Conservation (phyloP, 495 filamentous ascomycete genomes). For the Clavariopsis aquatica region DNA sequence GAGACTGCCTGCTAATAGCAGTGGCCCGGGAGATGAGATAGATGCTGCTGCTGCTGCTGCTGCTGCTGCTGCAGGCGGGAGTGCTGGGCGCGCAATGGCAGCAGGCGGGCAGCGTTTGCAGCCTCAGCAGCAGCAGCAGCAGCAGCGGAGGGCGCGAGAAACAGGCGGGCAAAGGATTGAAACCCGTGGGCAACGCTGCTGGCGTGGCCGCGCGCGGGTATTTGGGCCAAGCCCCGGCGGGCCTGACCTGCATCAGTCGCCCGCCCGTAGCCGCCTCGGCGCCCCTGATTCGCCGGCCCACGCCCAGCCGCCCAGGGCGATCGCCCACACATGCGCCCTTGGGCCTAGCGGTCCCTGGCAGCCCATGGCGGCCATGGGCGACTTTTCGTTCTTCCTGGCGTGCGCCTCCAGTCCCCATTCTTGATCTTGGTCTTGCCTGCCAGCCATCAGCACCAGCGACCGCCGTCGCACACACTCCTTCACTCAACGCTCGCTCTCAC, state of each 20-base stretch:
- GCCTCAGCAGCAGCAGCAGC: not conserved
- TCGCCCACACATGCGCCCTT: slow-evolving; percentile 14
- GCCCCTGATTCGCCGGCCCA: slow-evolving; percentile 16
- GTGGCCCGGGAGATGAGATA: no score
- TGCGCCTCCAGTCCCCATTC: no score
- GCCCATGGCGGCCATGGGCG: slow-evolving; percentile 4
- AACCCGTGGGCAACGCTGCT: slow-evolving; percentile 13
- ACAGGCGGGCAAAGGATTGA: slow-evolving; percentile 16
- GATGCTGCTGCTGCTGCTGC: no score
- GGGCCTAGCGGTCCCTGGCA: slow-evolving; percentile 2
- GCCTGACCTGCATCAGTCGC: slow-evolving; percentile 16
- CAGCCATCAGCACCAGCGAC: slow-evolving; percentile 10
- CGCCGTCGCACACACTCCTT: not conserved
- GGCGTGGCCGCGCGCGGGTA: slow-evolving; percentile 23
- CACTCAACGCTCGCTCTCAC: not conserved
- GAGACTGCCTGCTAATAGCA: not conserved
- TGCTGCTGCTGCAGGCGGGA: no score
- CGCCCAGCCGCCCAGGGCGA: slow-evolving; percentile 12
- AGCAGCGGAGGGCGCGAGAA: not conserved
- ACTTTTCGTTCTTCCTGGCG: slow-evolving; percentile 26
- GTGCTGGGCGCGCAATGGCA: no score
- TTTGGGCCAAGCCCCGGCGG: slow-evolving; percentile 19
- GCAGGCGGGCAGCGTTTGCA: no score
- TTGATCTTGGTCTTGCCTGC: not conserved
- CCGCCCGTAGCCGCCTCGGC: not conserved